Base-by-base conservation (phyloP, 1,284 basidiomycete species). In the Pseudozyma thailandica region DNA sequence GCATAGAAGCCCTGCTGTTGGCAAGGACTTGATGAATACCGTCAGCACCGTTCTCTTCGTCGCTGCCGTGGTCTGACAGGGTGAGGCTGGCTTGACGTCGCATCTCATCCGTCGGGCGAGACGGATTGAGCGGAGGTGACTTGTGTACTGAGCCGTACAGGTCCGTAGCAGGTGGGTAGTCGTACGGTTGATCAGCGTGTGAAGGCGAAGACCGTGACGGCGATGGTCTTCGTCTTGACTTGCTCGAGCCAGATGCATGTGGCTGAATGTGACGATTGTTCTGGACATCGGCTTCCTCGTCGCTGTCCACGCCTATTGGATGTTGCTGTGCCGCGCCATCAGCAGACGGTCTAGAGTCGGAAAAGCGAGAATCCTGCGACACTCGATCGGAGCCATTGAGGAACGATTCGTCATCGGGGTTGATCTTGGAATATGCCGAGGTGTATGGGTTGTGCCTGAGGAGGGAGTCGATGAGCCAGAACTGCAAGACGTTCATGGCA, bases 401-500 rank as follows among this genome's bases (percentile, higher is more conserved):
- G 43, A 68, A 61, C 0, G 51, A 53, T 15, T 73, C 65, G 39
- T 60, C 59, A n/a, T 61, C 61, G 15, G 54, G 50, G 13, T 57
- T 53, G 59, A 72, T 37, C 50, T 72, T 72, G 46, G 72, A 57
- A 41, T 78, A 78, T 6, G 63, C 68, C 9, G 61, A 65, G 26
- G 69, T 77, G 45, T 62, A 48, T 10, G 79, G 79, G 44, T 80
- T 74, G 59, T 81, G 75, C 41, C 75, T 56, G 26, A 82, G 70
- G 15, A 82, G 65, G 13, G 78, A 75, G 45, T 82, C 80, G 50
- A 82, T 78, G 30, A 82, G 70, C 79, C 79, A 82, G 75, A 82
- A 82, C 54, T 79, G 74, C 15, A 81, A 30, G 10, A 74, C 70
- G 55, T 83, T 97, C 93, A 96, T 96, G 58, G 90, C 86, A 63